Conservation (phyloP, 345 rosid species). For the rapeseed (Brassica napus) region DNA sequence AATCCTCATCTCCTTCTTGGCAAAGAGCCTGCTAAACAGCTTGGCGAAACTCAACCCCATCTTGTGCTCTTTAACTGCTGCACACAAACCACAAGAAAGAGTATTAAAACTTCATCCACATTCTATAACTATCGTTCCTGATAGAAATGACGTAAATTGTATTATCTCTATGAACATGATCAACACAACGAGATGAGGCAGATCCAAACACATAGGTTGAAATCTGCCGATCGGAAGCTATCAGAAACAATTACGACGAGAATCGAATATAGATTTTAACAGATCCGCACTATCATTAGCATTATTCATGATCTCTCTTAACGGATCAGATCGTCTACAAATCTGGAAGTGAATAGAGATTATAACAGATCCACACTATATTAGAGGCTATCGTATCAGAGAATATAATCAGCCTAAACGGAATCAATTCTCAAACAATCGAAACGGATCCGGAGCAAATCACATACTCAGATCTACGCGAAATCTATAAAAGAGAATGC, state of each 20-base stretch:
- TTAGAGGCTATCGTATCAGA: neutral
- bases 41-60: constrained; percentile 70
- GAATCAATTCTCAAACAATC: neutral
- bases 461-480: constrained; percentile 11
- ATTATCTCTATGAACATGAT: neutral
- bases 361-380: constrained; percentile 13
- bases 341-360: neutral
- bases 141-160: neutral
- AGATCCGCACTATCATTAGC: constrained; percentile 7
- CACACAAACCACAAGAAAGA: constrained; percentile 5
- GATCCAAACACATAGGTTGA: constrained; percentile 15
- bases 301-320: too few relatives aligned
- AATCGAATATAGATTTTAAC: neutral
- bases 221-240: neutral
- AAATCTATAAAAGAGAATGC: constrained; percentile 1
- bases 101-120: neutral
- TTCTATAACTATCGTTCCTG: neutral
- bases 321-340: too few relatives aligned
- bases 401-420: neutral
- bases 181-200: neutral
- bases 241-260: neutral
- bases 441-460: constrained; percentile 4
- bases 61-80: constrained; percentile 19
- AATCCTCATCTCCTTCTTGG: constrained; percentile 83
- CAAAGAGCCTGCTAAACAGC: constrained; percentile 71